Base-by-base conservation (phyloP, 179 eudicot species). In the Silene noctiflora region DNA sequence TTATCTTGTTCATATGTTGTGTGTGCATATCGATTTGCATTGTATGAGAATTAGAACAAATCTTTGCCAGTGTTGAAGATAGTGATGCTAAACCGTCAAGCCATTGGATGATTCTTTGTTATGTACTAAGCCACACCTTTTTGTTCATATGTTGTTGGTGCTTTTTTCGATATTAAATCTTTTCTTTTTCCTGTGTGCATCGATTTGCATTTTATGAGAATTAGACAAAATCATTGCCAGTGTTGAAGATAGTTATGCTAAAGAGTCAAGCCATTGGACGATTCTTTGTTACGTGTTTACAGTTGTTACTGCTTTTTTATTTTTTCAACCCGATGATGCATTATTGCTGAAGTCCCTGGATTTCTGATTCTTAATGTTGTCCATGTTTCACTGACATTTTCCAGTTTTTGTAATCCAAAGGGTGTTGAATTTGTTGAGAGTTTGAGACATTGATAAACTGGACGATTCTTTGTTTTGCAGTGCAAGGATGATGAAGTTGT, bases 401-500 rank as follows among this genome's bases (percentile, higher is more conserved):
- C 58, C 25, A 11, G 1, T 48, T 24, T 17, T 17, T 9, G 6
- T 51, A 27, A 19, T 6, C 44, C 9, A 0, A 59, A 70, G 25
- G 27, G 10, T 70, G 17, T 10, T 39, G 56, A 3, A 17, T 68
- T 20, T 51, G 58, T 51, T 51, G 58, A 51, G 56, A 46, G 66
- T 33, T 44, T 69, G 33, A 69, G 21, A 59, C 68, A 21, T 6
- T 81, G 33, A 65, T 81, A 67, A 63, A 59, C 10, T 17, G 53
- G 53, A 21, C 71, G 31, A 3, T 71, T 73, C 12, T 69, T 80
- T 81, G 9, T 78, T 78, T 68, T 83, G 82, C 83, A 95, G 99
- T 94, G 96, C 91, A 91, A 93, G 77, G 81, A 86, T 80, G 91
- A 83, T 61, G 97, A 95, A 84, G 92, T 95, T 77, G 99, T 95